A percentile compares a stretch with the other conserved stretches of the same genome.
These are phyloP conservation scores for Nakaseomyces sp. DNA, from an alignment of 1,139 yeast species.

Conservation along the genomic window DNA sequence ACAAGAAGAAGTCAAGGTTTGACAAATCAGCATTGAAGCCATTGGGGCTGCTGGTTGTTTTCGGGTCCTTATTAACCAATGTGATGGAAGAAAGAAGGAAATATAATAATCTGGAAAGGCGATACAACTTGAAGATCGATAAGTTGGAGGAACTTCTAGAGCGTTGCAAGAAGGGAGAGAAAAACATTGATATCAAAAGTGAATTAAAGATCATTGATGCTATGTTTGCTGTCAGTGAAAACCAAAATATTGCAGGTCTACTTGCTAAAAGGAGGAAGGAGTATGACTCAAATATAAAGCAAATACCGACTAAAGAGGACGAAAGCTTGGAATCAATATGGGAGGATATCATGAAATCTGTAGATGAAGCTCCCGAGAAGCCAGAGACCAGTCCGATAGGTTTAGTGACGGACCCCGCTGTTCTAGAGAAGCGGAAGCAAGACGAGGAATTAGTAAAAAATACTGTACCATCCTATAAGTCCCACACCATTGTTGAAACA, in stretches of 20 bases:
- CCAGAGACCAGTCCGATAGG: not conserved
- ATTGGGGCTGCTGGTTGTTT: slow-evolving; percentile 27
- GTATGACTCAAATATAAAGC: not conserved
- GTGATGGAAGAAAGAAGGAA: slow-evolving; percentile 35
- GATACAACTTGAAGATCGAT: slow-evolving; percentile 30
- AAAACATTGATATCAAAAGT: slow-evolving; percentile 22
- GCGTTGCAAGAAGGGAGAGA: slow-evolving; percentile 25
- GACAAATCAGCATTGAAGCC: slow-evolving; percentile 31
- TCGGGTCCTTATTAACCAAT: slow-evolving; percentile 32
- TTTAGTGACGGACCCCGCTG: slow-evolving; percentile 10
- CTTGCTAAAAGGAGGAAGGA: not conserved
- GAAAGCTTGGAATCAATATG: slow-evolving; percentile 25
- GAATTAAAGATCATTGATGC: slow-evolving; percentile 32
- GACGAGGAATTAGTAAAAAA: slow-evolving; percentile 11
- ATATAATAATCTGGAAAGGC: slow-evolving; percentile 34
- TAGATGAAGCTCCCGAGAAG: slow-evolving; percentile 10
- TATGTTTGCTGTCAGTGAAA: slow-evolving; percentile 20
- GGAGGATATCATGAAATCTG: slow-evolving; percentile 21
- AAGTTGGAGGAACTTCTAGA: slow-evolving; percentile 29
- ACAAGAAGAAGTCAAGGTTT: slow-evolving; percentile 20
- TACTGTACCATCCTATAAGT: not conserved
- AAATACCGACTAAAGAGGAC: slow-evolving; percentile 11
- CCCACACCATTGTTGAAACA: slow-evolving; percentile 30
- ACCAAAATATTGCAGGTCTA: not conserved
- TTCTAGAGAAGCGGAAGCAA: slow-evolving; percentile 24